A percentile compares a stretch with the other conserved stretches of the same genome.
Evolutionary conservation across 2,329 filamentous ascomycete genomes (phyloP).

Genomic region (Pleurostoma richardsiae): DNA sequence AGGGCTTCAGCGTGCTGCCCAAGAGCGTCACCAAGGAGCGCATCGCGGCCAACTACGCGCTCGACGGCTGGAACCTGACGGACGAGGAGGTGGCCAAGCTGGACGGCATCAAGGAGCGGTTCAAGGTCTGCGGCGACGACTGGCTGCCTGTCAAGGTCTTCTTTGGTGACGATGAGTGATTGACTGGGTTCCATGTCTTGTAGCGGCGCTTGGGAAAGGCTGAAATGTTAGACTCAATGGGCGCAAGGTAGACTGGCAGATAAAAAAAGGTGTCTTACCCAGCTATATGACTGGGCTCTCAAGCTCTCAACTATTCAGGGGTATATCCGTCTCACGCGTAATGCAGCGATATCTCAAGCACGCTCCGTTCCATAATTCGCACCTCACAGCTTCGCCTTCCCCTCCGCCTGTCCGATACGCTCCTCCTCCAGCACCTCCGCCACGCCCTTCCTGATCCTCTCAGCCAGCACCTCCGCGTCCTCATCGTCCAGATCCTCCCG

Average conservation of each 20-base stretch:
- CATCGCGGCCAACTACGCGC: slow-evolving; percentile 70
- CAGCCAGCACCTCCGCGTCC: slow-evolving; percentile 59
- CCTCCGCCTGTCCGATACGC: slow-evolving; percentile 12
- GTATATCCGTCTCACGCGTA: not conserved
- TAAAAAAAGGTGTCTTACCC: not conserved
- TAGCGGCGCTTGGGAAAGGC: too few relatives aligned
- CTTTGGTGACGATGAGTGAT: slow-evolving; percentile 74
- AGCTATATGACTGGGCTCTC: not conserved
- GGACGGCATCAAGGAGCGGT: slow-evolving; percentile 65
- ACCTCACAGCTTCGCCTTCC: slow-evolving; percentile 31
- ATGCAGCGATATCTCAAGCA: too few relatives aligned
- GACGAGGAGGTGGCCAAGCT: slow-evolving; percentile 68
- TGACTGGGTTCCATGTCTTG: too few relatives aligned
- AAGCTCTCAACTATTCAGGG: not conserved
- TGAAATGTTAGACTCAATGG: too few relatives aligned
- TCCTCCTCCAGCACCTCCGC: slow-evolving; percentile 41
- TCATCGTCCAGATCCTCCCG: slow-evolving; percentile 73
- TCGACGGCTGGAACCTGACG: slow-evolving; percentile 69
- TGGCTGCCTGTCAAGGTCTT: slow-evolving; percentile 78
- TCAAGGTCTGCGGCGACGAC: slow-evolving; percentile 74
- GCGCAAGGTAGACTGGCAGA: not conserved
- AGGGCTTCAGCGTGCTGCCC: slow-evolving; percentile 79
- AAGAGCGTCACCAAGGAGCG: slow-evolving; percentile 73
- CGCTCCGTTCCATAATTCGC: too few relatives aligned
- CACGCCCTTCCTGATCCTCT: slow-evolving; percentile 44